Conservation (phyloP, 352 stramenopile species). For the Elongisporangium senticosum region DNA sequence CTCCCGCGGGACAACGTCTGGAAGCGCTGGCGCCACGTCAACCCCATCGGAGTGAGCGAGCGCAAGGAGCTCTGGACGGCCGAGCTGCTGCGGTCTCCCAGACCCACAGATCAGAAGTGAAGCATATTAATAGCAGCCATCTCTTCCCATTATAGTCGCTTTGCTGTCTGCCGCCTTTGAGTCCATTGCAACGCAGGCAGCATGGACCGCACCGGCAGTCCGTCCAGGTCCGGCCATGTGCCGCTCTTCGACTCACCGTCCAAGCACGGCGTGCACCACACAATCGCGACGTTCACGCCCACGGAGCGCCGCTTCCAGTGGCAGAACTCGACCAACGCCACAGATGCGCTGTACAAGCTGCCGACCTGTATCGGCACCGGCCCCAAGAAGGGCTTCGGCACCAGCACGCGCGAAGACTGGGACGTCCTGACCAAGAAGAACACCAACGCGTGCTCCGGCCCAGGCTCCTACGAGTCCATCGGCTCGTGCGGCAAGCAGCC, state of each 20-base stretch:
- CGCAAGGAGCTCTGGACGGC: conserved; percentile 2
- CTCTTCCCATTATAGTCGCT: not conserved
- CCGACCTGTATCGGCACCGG: conserved; percentile 50
- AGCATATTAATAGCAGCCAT: not conserved
- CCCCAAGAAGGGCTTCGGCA: conserved; percentile 70
- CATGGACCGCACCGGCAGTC: conserved; percentile 6
- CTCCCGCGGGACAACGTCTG: conserved; percentile 14
- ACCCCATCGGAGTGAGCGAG: conserved; percentile 1
- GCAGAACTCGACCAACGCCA: conserved; percentile 45
- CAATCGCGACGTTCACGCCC: conserved; percentile 52
- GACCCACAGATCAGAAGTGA: not conserved
- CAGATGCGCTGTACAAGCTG: conserved; percentile 69
- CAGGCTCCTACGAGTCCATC: conserved; percentile 59
- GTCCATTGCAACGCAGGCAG: not conserved
- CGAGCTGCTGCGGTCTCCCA: not conserved
- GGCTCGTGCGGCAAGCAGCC: conserved; percentile 55
- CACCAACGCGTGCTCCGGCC: conserved; percentile 51
- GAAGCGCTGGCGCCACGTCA: conserved; percentile 27
- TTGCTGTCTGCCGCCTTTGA: not conserved
- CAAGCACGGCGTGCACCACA: conserved; percentile 67
- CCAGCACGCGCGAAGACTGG: conserved; percentile 75
- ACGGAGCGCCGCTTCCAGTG: conserved; percentile 73
- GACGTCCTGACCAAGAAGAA: conserved; percentile 49
- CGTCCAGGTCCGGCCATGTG: conserved; percentile 22
- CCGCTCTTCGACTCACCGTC: conserved; percentile 71